A percentile compares a stretch with the other conserved stretches of the same genome.
Conservation (phyloP, 345 rosid genomes). For the Citrus unshiu region DNA sequence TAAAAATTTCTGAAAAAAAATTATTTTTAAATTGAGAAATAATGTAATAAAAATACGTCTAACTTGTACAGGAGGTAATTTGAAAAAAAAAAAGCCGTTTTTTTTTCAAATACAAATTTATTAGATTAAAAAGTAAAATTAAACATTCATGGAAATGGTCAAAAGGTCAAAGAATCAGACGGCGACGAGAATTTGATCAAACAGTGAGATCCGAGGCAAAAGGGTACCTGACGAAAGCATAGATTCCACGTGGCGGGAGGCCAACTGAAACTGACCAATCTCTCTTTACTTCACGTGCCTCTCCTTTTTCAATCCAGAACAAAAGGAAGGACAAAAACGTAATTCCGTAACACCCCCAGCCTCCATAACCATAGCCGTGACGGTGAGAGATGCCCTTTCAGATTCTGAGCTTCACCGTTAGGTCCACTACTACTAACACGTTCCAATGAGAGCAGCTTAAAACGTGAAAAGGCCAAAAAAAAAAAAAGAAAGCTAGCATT, state of each 20-base stretch:
- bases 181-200: constrained; percentile 8
- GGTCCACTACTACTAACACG: neutral
- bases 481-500: neutral
- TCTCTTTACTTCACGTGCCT: constrained; percentile 32
- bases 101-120: too few species aligned
- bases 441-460: constrained; percentile 2
- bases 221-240: neutral
- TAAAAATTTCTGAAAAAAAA: too few species aligned
- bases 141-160: neutral
- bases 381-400: too few species aligned
- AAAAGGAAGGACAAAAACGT: constrained; percentile 28
- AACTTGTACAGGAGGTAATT: too few species aligned
- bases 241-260: constrained; percentile 25
- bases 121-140: too few species aligned
- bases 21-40: too few species aligned
- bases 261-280: constrained; percentile 16
- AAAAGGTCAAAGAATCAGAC: constrained; percentile 1
- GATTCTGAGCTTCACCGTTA: too few species aligned
- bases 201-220: constrained; percentile 4
- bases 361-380: constrained; percentile 9
- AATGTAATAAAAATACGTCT: too few species aligned
- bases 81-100: too few species aligned
- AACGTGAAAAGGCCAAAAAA: neutral
- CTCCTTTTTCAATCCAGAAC: constrained; percentile 4
- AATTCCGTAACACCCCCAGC: neutral